These are phyloP conservation scores for Xanthoconium purpureum DNA, from an alignment of 768 basidiomycete genomes.

Conservation along the genomic window DNA sequence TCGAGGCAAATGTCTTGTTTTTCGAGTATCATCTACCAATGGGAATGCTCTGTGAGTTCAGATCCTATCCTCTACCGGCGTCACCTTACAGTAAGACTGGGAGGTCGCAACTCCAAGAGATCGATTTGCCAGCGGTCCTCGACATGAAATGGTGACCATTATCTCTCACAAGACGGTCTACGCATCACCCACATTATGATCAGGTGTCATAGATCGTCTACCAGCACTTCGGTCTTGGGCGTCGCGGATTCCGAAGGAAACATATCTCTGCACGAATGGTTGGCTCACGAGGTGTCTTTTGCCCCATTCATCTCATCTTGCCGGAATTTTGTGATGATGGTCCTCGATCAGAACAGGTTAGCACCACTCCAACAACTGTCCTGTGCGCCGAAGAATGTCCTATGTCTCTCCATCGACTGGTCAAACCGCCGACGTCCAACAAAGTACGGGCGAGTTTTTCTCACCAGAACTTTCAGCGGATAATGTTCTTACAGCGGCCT, in stretches of 20 bases:
- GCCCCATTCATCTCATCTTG: not conserved
- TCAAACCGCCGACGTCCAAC: constrained; percentile 60
- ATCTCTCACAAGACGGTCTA: not conserved
- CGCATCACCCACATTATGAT: not conserved
- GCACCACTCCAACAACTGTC: constrained; percentile 39
- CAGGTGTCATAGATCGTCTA: constrained; percentile 58
- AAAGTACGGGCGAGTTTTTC: constrained; percentile 36
- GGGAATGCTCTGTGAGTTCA: constrained; percentile 35
- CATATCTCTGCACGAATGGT: constrained; percentile 61
- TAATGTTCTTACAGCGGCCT: constrained; percentile 35
- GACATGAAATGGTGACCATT: constrained; percentile 90
- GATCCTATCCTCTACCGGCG: not conserved
- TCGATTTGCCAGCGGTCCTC: constrained; percentile 75
- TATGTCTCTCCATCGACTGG: constrained; percentile 95
- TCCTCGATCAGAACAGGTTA: constrained; percentile 38
- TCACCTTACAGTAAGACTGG: not conserved
- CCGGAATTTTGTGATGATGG: not conserved
- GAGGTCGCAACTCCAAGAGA: constrained; percentile 62
- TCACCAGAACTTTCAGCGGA: not conserved
- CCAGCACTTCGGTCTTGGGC: constrained; percentile 51
- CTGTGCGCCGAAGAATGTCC: constrained; percentile 50
- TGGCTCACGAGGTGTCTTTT: constrained; percentile 41
- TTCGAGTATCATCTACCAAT: constrained; percentile 41
- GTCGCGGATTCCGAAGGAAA: constrained; percentile 86
- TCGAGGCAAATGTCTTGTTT: constrained; percentile 73